Percentiles rank a stretch among this genome's conserved stretches.
Conservation (phyloP, 345 rosid genomes). For the Corchorus capsularis region DNA sequence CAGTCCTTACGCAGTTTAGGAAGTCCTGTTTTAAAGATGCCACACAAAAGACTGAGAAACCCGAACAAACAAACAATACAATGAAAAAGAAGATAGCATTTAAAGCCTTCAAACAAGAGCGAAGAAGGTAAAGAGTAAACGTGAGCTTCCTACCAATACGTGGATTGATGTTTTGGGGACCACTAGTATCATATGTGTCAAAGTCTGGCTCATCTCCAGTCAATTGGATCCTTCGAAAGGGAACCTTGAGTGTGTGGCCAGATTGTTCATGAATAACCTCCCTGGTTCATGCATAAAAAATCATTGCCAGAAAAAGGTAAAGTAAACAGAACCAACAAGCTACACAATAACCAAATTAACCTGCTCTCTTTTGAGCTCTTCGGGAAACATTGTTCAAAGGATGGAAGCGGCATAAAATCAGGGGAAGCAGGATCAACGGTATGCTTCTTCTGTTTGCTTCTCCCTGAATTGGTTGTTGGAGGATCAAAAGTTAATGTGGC, state of each 20-base stretch:
- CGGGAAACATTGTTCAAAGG: conserved; percentile 91
- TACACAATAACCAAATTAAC: conserved; percentile 32
- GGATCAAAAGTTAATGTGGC: conserved; percentile 88
- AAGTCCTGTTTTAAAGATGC: conserved; percentile 66
- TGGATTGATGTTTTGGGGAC: conserved; percentile 85
- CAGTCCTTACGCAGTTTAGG: conserved; percentile 85
- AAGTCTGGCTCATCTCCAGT: conserved; percentile 85
- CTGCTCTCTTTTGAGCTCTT: conserved; percentile 79
- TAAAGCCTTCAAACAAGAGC: conserved; percentile 11
- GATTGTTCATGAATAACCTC: conserved; percentile 82
- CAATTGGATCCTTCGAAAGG: conserved; percentile 82
- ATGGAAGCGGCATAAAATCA: conserved; percentile 82
- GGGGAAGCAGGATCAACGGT: conserved; percentile 89
- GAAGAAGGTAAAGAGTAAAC: background rate
- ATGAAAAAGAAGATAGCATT: background rate
- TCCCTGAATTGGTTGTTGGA: conserved; percentile 51
- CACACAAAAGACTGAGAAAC: conserved; percentile 15
- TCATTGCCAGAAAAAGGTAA: background rate
- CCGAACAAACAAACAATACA: conserved; percentile 8
- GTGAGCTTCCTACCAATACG: conserved; percentile 51
- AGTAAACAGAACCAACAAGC: background rate
- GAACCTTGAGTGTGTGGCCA: conserved; percentile 86
- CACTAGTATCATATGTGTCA: conserved; percentile 93
- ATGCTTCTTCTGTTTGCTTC: conserved; percentile 60
- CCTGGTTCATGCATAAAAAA: conserved; percentile 39